Evolutionary conservation across 192 early-diverging fungal species (phyloP).

Genomic region (Rhizophagus clarus): DNA sequence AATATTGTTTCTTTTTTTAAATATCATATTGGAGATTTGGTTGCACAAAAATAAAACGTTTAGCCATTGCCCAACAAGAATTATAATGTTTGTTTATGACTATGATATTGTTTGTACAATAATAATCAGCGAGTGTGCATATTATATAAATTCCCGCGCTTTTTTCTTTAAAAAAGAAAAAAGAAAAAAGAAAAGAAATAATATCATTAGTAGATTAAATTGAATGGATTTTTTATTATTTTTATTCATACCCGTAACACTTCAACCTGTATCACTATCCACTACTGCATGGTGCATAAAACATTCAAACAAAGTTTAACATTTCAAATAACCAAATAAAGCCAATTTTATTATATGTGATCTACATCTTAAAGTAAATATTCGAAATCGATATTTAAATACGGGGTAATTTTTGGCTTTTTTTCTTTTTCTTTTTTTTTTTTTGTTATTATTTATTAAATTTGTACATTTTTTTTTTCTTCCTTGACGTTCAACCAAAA

Average conservation of each 20-base stretch:
- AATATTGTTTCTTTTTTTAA: too few species aligned
- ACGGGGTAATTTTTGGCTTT: not conserved
- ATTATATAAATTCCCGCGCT: too few species aligned
- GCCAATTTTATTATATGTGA: not conserved
- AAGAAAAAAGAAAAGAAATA: not conserved
- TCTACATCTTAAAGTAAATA: not conserved
- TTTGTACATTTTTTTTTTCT: too few species aligned
- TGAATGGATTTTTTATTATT: not conserved
- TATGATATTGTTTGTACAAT: too few species aligned
- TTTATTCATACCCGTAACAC: not conserved
- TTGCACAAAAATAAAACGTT: too few species aligned
- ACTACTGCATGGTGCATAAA: not conserved
- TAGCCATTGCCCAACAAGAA: too few species aligned
- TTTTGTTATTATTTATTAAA: too few species aligned
- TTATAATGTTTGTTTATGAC: too few species aligned
- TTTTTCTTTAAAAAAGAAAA: too few species aligned
- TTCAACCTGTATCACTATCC: not conserved
- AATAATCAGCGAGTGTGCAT: too few species aligned
- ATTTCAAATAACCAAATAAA: not conserved
- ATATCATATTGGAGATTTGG: too few species aligned
- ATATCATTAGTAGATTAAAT: not conserved
- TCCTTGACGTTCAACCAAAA: not conserved
- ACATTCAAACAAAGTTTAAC: not conserved
- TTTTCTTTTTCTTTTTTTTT: not conserved
- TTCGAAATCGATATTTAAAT: not conserved